Conservation (phyloP, 2,329 filamentous ascomycete species). For the Apiospora aurea region DNA sequence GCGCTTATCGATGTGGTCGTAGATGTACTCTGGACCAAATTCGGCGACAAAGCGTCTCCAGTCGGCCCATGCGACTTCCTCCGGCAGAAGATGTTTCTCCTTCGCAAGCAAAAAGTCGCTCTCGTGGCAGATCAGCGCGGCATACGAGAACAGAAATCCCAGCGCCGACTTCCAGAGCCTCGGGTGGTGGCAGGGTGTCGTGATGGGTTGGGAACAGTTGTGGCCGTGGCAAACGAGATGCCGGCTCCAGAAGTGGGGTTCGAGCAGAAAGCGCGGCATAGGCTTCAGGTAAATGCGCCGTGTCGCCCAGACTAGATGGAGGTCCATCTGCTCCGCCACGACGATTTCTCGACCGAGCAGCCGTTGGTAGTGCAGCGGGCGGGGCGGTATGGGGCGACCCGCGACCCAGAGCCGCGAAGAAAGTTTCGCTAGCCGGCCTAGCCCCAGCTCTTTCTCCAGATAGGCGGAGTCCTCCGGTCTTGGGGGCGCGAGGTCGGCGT, state of each 20-base stretch:
- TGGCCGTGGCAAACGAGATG: background rate
- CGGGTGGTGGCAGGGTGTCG: background rate
- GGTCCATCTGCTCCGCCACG: background rate
- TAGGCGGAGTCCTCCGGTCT: background rate
- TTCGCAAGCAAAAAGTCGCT: background rate
- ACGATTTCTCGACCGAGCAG: background rate
- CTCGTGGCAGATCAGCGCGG: background rate
- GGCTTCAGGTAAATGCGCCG: background rate
- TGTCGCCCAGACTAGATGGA: background rate
- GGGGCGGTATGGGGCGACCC: background rate
- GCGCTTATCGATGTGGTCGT: background rate
- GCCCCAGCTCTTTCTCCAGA: background rate
- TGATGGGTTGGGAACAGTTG: background rate
- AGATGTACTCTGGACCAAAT: background rate
- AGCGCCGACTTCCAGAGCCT: background rate
- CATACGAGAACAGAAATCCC: background rate
- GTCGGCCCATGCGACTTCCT: background rate
- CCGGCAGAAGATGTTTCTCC: background rate
- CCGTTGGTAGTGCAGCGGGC: background rate
- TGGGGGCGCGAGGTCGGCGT: background rate
- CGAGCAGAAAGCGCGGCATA: background rate
- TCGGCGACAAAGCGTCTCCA: background rate
- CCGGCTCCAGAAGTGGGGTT: background rate
- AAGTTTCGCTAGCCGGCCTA: background rate
- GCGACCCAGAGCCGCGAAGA: background rate